A percentile compares a stretch with the other conserved stretches of the same genome.
These are phyloP conservation scores for Sanghuangporus weigelae DNA, from an alignment of 1,284 basidiomycete genomes.

Conservation along the genomic window DNA sequence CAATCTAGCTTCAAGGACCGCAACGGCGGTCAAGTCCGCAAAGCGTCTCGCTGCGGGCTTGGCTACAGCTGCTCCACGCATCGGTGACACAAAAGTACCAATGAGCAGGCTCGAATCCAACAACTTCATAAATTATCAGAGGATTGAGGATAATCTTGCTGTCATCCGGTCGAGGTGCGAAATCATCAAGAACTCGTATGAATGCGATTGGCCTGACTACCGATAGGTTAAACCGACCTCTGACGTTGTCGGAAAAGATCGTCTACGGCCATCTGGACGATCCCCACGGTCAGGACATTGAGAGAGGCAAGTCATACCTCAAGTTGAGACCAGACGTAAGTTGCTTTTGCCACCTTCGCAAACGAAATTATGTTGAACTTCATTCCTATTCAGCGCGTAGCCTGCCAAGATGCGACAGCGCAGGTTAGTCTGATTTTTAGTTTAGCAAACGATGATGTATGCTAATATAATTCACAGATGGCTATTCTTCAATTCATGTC, in stretches of 20 bases:
- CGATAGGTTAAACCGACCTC: constrained; percentile 79
- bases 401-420: constrained; percentile 98
- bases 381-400: constrained; percentile 71
- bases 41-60: constrained; percentile 64
- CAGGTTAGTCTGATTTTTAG: constrained; percentile 40
- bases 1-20: constrained; percentile 56
- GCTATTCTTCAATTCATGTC: constrained; percentile 99
- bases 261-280: constrained; percentile 98
- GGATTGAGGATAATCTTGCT: constrained; percentile 92
- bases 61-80: constrained; percentile 75
- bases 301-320: constrained; percentile 86
- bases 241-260: constrained; percentile 98
- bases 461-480: constrained; percentile 60
- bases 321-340: constrained; percentile 93
- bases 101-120: constrained; percentile 89
- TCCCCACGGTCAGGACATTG: constrained; percentile 85
- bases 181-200: neutral
- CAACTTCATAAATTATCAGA: constrained; percentile 94
- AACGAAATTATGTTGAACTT: constrained; percentile 1
- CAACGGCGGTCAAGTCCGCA: constrained; percentile 50
- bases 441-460: constrained; percentile 24
- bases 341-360: constrained; percentile 21
- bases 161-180: constrained; percentile 77
- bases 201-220: constrained; percentile 8
- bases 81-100: constrained; percentile 89